These are phyloP conservation scores for Globisporangium paroecandrum DNA, from an alignment of 352 stramenopile genomes.

Conservation along the genomic window DNA sequence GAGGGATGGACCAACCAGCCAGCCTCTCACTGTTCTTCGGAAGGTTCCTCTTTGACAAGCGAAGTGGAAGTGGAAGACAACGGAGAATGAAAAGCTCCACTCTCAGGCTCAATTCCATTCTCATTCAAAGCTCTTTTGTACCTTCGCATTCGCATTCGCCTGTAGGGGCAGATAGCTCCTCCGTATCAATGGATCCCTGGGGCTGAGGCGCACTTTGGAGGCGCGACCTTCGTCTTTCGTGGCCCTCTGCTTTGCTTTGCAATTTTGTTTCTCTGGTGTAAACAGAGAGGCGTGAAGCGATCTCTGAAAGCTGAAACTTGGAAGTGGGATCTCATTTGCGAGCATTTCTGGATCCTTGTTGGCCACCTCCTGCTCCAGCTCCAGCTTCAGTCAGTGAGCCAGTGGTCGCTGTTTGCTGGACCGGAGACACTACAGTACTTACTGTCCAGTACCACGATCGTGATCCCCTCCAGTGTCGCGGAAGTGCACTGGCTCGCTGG, in stretches of 20 bases:
- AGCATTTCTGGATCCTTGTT: background rate
- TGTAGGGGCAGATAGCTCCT: background rate
- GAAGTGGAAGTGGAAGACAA: background rate
- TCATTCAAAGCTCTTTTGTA: background rate
- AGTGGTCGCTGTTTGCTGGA: no score
- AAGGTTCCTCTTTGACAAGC: background rate
- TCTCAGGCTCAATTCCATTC: background rate
- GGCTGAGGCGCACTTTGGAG: background rate
- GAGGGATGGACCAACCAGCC: background rate
- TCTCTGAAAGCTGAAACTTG: background rate
- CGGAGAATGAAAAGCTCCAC: background rate
- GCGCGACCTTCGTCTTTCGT: background rate
- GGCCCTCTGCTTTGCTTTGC: background rate
- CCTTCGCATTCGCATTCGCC: background rate
- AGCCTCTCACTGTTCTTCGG: background rate
- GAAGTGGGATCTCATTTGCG: constrained; percentile 1
- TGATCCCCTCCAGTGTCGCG: background rate
- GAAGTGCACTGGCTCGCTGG: background rate
- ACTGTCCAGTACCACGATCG: background rate
- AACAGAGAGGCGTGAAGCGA: background rate
- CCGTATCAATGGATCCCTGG: background rate
- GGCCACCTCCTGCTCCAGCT: background rate
- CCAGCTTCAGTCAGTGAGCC: no score
- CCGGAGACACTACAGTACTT: background rate
- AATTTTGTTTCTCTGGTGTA: background rate